phyloP scores from a whole-genome alignment of 169 alveolate species.

The Plasmodium sp. region DNA sequence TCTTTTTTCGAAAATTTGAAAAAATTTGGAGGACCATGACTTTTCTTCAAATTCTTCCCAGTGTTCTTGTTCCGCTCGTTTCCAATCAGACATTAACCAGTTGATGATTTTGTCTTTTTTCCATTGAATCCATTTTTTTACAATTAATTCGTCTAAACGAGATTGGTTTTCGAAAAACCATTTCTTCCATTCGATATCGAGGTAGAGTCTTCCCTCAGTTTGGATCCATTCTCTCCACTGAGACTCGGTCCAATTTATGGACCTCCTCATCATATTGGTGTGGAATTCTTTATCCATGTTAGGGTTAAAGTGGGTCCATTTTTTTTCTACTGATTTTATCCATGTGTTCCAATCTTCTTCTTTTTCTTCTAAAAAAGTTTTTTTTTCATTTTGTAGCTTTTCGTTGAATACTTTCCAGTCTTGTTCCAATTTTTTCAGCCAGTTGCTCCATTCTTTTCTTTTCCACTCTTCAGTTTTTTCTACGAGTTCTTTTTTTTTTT shows the following conservation, averaged over 20 bases:
- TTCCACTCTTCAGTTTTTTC: conserved; percentile 3
- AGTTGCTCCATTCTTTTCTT: background rate
- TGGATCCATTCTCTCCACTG: conserved; percentile 16
- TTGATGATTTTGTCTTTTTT: conserved; percentile 1
- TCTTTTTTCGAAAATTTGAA: background rate
- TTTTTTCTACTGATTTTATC: background rate
- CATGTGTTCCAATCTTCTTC: conserved; percentile 12
- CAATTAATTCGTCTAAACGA: background rate
- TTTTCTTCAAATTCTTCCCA: background rate
- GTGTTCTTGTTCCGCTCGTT: background rate
- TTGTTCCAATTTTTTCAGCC: background rate
- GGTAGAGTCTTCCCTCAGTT: background rate
- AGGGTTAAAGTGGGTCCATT: conserved; percentile 14
- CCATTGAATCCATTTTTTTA: conserved; percentile 9
- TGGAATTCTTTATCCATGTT: background rate
- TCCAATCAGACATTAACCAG: conserved; percentile 19
- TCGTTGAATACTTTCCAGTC: background rate
- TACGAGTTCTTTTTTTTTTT: background rate
- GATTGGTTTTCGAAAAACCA: conserved; percentile 5
- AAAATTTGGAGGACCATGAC: background rate
- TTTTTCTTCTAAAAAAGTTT: background rate
- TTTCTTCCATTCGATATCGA: conserved; percentile 8
- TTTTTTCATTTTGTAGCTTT: background rate
- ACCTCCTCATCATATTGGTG: background rate
- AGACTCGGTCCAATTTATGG: background rate